Conservation (phyloP, 2,329 filamentous ascomycete genomes). For the Scedosporium aurantiacum region DNA sequence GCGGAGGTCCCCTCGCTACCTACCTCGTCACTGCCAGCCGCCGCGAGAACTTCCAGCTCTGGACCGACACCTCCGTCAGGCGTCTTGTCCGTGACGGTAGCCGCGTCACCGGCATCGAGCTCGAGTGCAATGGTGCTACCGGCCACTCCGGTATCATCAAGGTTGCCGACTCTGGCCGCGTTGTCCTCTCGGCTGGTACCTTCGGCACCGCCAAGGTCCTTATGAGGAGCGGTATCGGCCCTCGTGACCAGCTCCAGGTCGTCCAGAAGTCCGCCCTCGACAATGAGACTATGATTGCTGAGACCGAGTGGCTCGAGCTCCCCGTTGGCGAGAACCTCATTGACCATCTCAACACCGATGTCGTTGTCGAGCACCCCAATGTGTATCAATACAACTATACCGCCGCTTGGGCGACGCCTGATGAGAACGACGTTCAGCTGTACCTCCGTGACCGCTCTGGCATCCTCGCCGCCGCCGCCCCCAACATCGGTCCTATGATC, state of each 20-base stretch:
- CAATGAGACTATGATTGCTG: conserved; percentile 37
- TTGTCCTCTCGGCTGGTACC: conserved; percentile 56
- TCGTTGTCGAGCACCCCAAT: conserved; percentile 30
- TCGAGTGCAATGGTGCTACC: conserved; percentile 39
- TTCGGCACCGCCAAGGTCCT: conserved; percentile 62
- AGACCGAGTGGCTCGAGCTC: conserved; percentile 42
- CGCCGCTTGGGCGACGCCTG: conserved; percentile 41
- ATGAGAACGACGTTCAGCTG: conserved; percentile 25
- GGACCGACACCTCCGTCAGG: conserved; percentile 55
- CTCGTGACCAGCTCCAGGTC: conserved; percentile 43
- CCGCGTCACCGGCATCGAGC: conserved; percentile 55
- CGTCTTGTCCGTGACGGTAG: conserved; percentile 53
- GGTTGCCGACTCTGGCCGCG: conserved; percentile 50
- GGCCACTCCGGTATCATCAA: conserved; percentile 50
- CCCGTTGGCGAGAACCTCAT: conserved; percentile 49
- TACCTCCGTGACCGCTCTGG: conserved; percentile 39
- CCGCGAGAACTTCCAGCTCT: conserved; percentile 55
- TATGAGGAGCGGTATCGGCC: conserved; percentile 57
- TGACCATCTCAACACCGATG: conserved; percentile 44
- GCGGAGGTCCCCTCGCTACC: conserved; percentile 59
- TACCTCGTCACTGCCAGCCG: conserved; percentile 53
- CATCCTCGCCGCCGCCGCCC: conserved; percentile 52
- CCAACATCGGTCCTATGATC: conserved; percentile 51
- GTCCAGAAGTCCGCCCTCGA: conserved; percentile 36
- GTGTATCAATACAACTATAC: conserved; percentile 55